These are phyloP conservation scores for Ocimum tenuiflorum DNA, from an alignment of 257 asterid genomes.

Conservation along the genomic window DNA sequence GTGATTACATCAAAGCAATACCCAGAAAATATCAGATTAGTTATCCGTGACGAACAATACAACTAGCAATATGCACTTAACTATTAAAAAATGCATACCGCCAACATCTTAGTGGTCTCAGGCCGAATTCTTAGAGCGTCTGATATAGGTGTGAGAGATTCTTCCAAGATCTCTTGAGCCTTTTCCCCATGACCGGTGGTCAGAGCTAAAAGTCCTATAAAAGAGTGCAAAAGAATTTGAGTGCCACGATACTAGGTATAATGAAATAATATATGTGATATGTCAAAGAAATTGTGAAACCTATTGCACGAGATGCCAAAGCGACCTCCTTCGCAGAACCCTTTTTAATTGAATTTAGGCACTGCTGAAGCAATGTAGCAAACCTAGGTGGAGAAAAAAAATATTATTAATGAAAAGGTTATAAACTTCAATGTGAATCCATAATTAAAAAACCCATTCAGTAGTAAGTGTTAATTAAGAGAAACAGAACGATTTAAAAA, in stretches of 20 bases:
- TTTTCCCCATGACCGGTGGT: conserved; percentile 82
- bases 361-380: conserved; percentile 77
- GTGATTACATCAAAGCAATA: conserved; percentile 15
- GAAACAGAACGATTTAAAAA: neutral
- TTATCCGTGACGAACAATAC: neutral
- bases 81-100: conserved; percentile 35
- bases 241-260: neutral
- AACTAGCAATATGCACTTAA: neutral
- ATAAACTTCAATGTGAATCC: neutral
- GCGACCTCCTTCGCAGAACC: conserved; percentile 87
- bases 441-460: neutral
- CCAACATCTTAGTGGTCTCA: conserved; percentile 51
- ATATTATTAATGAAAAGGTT: neutral
- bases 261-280: neutral
- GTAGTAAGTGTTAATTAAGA: neutral
- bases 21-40: neutral
- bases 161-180: conserved; percentile 88
- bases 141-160: conserved; percentile 60
- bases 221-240: neutral
- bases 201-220: conserved; percentile 72
- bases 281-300: conserved; percentile 26
- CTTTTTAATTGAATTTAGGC: conserved; percentile 69
- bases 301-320: conserved; percentile 80
- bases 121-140: conserved; percentile 69
- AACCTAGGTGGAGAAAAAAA: conserved; percentile 41